Base-by-base conservation (phyloP, 345 rosid species). In the Ceriops tagal region DNA sequence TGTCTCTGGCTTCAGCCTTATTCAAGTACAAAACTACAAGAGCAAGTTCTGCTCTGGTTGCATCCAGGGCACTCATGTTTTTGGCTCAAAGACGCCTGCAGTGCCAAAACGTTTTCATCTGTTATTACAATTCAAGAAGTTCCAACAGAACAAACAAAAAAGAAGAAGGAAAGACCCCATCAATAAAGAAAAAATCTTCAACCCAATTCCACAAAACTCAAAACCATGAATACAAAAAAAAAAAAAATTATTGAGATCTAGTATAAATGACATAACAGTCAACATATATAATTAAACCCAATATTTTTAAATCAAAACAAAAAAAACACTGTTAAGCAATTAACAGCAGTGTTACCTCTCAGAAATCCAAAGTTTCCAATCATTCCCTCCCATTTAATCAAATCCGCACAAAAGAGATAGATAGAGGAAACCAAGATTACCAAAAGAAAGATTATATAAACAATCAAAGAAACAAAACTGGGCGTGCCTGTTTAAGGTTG, bases 1-100 rank as follows among this genome's bases (percentile, higher is more conserved):
- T 96, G 81, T 96, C 99, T 80, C 99, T 86, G 68, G 99, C 96
- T 76, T 92, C 99, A 75, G 96, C 98, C 84, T 92, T 92, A 75
- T 89, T 92, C 86, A 96, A 84, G 79, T 87, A 96, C 34, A 96
- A 72, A 60, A 96, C 95, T 18, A 87, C 65, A 58, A 90, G 95
- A 67, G 82, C 95, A 78, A 96, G 95, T 75, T 96, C 97, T 0
- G 95, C 91, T 81, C 99, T 89, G 5, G 93, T 71, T 8, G 78
- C 88, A 74, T 92, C 96, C 75, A 96, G 74, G 0, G 95, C 80
- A 75, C 84, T 89, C 99, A 96, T 92, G 74, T 72, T 79, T 73
- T 83, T 70, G 59, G 76, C 47, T 62, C 26, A 75, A 15, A 62
- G 9, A 68, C 4, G 71, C 64, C 78, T 53, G 61, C 65, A 31